A percentile compares a stretch with the other conserved stretches of the same genome.
Conservation (phyloP, 2,329 filamentous ascomycete genomes). For the Aotearoamyces nothofagi region DNA sequence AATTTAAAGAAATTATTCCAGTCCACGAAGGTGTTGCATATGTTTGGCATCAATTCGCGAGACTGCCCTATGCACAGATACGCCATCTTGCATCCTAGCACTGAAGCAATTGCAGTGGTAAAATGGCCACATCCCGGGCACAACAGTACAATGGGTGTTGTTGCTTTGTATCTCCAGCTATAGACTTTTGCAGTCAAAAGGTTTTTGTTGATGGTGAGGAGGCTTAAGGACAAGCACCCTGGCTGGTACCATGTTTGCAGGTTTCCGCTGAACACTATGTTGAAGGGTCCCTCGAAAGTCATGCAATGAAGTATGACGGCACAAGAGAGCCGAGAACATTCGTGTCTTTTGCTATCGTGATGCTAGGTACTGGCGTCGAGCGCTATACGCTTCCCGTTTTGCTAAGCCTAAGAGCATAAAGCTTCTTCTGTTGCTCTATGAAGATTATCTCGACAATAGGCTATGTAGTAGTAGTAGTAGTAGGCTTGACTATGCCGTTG, state of each 20-base stretch:
- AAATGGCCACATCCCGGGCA: no score
- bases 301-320: slow-evolving; percentile 20
- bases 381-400: slow-evolving; percentile 40
- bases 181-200: no score
- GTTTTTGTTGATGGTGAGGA: no score
- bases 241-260: no score
- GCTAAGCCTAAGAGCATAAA: slow-evolving; percentile 31
- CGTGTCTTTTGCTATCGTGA: slow-evolving; percentile 57
- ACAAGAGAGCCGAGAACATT: slow-evolving; percentile 22
- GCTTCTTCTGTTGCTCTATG: slow-evolving; percentile 37
- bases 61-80: neutral
- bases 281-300: slow-evolving; percentile 10
- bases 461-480: slow-evolving; percentile 32
- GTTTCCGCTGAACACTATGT: slow-evolving; percentile 4
- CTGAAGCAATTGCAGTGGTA: no score
- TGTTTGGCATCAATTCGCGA: no score
- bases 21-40: neutral
- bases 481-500: slow-evolving; percentile 20
- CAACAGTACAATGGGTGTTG: no score
- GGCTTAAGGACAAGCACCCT: no score
- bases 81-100: neutral
- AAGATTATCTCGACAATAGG: slow-evolving; percentile 55
- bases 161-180: no score
- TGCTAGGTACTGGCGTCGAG: slow-evolving; percentile 54
- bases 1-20: no score